Base-by-base conservation (phyloP, 192 early-diverging fungal species). In the Phycomyces blakesleeanus region DNA sequence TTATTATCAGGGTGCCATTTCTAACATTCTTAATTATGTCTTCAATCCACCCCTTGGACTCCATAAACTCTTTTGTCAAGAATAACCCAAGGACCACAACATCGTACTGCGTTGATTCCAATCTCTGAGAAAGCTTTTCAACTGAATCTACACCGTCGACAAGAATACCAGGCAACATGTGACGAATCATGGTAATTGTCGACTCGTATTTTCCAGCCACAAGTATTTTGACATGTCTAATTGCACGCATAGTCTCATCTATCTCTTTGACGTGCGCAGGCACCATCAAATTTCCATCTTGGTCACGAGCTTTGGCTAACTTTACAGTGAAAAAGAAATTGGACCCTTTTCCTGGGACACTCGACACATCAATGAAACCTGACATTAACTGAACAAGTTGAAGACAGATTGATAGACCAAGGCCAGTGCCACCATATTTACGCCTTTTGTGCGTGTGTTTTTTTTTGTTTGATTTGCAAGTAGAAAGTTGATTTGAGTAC, bases 331-430 rank as follows among this genome's bases (percentile, higher is more conserved):
- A 83, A 50, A 63, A 81, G 57, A 83, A 83, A 2, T 67, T 77
- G 14, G 81, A 83, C 0, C 81, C 81, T 40, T 73, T 64, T 11
- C 68, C 79, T 14, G 66, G 72, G 11, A 59, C 63, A 54, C 75
- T 74, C 9, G 50, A 57, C 2, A 81, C 73, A 41, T 79, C 73
- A 16, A 83, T 83, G 11, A 64, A 61, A 25, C 86, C 86, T 25
- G 80, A 79, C 85, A 87, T 86, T 27, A 87, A 55, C 39, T 80
- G 78, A 18, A 84, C 83, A 11, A 88, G 71, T 39, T 82, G 78
- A 8, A 77, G 61, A 49, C 80, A 83, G 51, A 87, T 86, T 11
- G 82, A 81, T 22, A 88, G 65, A 0, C 85, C 85, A n/a, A 87
- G 64, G 18, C 83, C 85, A 14, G 83, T 85, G 16, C 83, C 83